Percentiles rank a stretch among this genome's conserved stretches.
Conservation (phyloP, 768 basidiomycete genomes). For the Phallus indusiatus region DNA sequence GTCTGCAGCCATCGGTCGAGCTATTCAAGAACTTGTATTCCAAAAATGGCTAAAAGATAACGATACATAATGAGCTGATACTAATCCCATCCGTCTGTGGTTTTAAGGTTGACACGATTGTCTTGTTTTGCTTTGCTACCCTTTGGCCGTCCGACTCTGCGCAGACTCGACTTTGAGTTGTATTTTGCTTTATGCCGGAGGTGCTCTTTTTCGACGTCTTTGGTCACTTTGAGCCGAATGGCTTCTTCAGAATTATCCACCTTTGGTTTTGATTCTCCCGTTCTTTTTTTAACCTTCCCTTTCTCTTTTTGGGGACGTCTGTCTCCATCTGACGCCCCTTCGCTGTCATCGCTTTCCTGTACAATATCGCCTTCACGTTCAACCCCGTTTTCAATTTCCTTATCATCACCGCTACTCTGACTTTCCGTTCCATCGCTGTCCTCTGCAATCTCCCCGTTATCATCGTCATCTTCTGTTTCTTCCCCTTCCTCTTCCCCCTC, state of each 20-base stretch:
- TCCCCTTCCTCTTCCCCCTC: constrained; percentile 19
- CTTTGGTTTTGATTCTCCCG: constrained; percentile 30
- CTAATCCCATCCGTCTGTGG: constrained; percentile 27
- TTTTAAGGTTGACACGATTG: constrained; percentile 50
- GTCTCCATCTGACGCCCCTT: not conserved
- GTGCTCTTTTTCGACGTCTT: constrained; percentile 50
- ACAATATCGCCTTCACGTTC: not conserved
- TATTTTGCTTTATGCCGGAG: constrained; percentile 62
- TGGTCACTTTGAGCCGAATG: constrained; percentile 51
- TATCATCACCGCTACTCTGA: constrained; percentile 6
- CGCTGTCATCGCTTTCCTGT: not conserved
- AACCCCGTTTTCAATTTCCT: no score
- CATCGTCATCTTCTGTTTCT: not conserved
- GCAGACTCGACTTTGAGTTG: constrained; percentile 63
- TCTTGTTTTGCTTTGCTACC: constrained; percentile 87
- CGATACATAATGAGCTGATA: not conserved
- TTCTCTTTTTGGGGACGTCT: no score
- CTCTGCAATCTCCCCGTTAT: constrained; percentile 17
- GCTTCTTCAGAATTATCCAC: constrained; percentile 18
- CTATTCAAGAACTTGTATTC: constrained; percentile 43
- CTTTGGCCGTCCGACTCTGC: constrained; percentile 49
- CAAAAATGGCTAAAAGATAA: constrained; percentile 37
- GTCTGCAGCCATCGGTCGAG: constrained; percentile 51
- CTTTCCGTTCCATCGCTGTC: constrained; percentile 22
- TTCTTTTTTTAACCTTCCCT: constrained; percentile 27